Percentiles rank a stretch among this genome's conserved stretches.
Conservation (phyloP, 1,284 basidiomycete species). For the Ganoderma multipileum region DNA sequence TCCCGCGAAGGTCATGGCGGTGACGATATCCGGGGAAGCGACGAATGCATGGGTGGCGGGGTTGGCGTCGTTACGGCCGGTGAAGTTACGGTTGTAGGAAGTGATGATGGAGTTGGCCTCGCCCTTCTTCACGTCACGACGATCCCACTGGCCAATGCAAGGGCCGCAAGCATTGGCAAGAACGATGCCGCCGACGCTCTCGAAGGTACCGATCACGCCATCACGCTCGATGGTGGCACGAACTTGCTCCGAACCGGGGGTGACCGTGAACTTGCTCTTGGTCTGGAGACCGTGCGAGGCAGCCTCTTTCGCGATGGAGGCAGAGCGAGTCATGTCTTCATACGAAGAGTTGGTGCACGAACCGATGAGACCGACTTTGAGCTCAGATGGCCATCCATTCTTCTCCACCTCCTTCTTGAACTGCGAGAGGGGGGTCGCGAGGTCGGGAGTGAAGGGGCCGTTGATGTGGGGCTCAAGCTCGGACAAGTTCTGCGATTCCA, state of each 20-base stretch:
- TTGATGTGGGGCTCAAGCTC: constrained; percentile 99
- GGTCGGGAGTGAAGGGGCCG: constrained; percentile 97
- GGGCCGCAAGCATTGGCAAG: constrained; percentile 99
- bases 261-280: constrained; percentile 97
- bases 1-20: constrained; percentile 96
- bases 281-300: constrained; percentile 85
- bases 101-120: constrained; percentile 98
- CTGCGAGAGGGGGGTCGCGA: constrained; percentile 96
- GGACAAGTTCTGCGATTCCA: constrained; percentile 77
- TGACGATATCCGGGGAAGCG: constrained; percentile 97
- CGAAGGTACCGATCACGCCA: constrained; percentile 90
- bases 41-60: constrained; percentile 99
- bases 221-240: constrained; percentile 98
- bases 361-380: constrained; percentile 97
- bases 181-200: constrained; percentile 90
- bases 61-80: constrained; percentile 99
- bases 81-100: constrained; percentile 99
- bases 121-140: constrained; percentile 96
- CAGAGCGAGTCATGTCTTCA: constrained; percentile 99
- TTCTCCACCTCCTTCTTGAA: constrained; percentile 93
- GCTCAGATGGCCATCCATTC: constrained; percentile 96
- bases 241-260: constrained; percentile 98
- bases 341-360: constrained; percentile 99
- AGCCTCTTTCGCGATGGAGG: constrained; percentile 93
- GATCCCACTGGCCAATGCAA: constrained; percentile 99